phyloP scores from a whole-genome alignment of 2,329 filamentous ascomycete species.

The Pezicula rhizophila region DNA sequence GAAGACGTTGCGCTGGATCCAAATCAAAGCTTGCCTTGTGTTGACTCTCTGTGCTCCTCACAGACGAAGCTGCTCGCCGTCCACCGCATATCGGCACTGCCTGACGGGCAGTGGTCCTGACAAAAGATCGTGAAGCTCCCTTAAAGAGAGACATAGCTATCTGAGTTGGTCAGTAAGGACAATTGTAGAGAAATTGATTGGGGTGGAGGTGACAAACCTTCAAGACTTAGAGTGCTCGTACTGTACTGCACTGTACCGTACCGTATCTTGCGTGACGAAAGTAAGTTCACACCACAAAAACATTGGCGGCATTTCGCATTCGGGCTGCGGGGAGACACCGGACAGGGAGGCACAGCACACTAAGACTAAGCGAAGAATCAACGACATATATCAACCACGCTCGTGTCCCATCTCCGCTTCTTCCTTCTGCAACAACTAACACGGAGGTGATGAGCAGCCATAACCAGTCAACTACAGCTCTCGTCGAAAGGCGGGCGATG shows the following conservation, averaged over 20 bases:
- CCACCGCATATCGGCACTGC: slow-evolving; percentile 16
- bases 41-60: slow-evolving; percentile 42
- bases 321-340: neutral
- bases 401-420: slow-evolving; percentile 9
- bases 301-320: neutral
- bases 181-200: neutral
- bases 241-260: too few species aligned
- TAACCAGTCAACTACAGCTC: slow-evolving; percentile 43
- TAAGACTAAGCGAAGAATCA: neutral
- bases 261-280: neutral
- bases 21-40: slow-evolving; percentile 42
- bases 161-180: slow-evolving; percentile 4
- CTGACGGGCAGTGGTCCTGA: slow-evolving; percentile 17
- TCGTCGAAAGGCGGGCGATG: slow-evolving; percentile 53
- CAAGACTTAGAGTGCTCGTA: neutral
- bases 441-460: slow-evolving; percentile 72
- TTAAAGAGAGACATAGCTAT: slow-evolving; percentile 25
- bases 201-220: neutral
- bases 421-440: slow-evolving; percentile 66
- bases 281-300: neutral
- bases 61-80: slow-evolving; percentile 22
- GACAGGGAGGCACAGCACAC: neutral
- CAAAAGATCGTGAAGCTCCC: slow-evolving; percentile 20
- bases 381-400: neutral
- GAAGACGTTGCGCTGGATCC: slow-evolving; percentile 1